phyloP scores from a whole-genome alignment of 768 basidiomycete genomes.

The Tylopilus balloui region DNA sequence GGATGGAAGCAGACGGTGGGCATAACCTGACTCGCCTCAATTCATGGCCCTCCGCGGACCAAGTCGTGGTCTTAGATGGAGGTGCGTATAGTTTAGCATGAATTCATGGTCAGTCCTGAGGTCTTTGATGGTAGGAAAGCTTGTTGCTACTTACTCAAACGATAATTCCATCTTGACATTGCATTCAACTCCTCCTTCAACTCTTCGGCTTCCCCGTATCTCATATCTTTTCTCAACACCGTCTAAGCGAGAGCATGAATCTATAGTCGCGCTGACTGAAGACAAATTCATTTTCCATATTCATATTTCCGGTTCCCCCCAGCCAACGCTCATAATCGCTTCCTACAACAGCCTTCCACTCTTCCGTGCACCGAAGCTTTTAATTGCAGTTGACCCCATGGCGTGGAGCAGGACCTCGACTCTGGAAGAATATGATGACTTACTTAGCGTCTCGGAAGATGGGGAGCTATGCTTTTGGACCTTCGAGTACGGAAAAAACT shows the following conservation, averaged over 20 bases:
- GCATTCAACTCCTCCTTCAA: slow-evolving; percentile 43
- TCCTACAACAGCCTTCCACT: slow-evolving; percentile 54
- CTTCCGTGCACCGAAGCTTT: slow-evolving; percentile 41
- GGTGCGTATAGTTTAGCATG: slow-evolving; percentile 38
- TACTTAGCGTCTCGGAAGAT: slow-evolving; percentile 70
- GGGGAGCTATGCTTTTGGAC: slow-evolving; percentile 90
- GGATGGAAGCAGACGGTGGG: slow-evolving; percentile 49
- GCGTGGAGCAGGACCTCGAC: slow-evolving; percentile 57
- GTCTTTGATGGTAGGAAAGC: slow-evolving; percentile 39
- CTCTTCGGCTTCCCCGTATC: slow-evolving; percentile 46
- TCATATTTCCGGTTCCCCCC: slow-evolving; percentile 34
- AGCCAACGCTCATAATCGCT: slow-evolving; percentile 41
- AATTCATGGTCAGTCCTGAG: slow-evolving; percentile 1
- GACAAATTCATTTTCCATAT: slow-evolving; percentile 58
- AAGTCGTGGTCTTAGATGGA: slow-evolving; percentile 64
- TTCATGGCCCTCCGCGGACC: slow-evolving; percentile 55
- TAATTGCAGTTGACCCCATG: slow-evolving; percentile 86
- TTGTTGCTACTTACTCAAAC: slow-evolving; percentile 56
- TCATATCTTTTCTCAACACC: slow-evolving; percentile 65
- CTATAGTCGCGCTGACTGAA: slow-evolving; percentile 63
- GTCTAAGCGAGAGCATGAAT: slow-evolving; percentile 46
- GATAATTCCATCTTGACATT: slow-evolving; percentile 47
- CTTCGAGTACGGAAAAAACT: slow-evolving; percentile 40
- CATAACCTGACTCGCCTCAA: slow-evolving; percentile 44
- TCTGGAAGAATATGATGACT: slow-evolving; percentile 59